Base-by-base conservation (phyloP, 1,284 basidiomycete genomes). In the Ceratobasidium sp. region DNA sequence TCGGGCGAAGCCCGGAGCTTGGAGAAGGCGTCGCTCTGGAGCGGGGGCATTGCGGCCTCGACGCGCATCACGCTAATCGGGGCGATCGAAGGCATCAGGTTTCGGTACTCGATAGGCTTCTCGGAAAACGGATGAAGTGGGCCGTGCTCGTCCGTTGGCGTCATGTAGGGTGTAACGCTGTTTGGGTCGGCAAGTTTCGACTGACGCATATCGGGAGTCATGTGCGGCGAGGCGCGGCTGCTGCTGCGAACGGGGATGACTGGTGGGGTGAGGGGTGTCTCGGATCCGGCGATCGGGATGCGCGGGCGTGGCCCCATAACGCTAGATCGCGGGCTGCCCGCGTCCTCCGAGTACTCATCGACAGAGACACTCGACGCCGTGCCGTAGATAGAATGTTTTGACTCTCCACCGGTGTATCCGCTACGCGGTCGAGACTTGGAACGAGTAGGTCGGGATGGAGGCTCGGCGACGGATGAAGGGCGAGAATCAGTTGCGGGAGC, bases 31-130 rank as follows among this genome's bases (percentile, higher is more conserved):
- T 24, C 34, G 34, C 46, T 29, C 39, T 54, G 39, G 58, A 54
- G 27, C 43, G 68, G 29, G 0, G 68, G 43, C n/a, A 43, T 59
- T 16, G 41, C 7, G 5, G 58, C 39, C 24, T 72, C 68, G 9
- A 72, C n/a, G 46, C 56, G 68, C 68, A 72, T 72, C 24, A 72
- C 68, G 58, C 58, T 72, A 14, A 72, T 72, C 31, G 68, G 68
- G 27, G 66, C 54, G 14, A 59, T 41, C 16, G 66, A 53, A 4
- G 65, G 65, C 29, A 68, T 53, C 31, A 69, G 22, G 41, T 29
- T 37, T 16, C 56, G 68, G 46, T 72, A 72, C 46, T 72, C 68
- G 68, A 72, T 56, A 13, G 68, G 68, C 29, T 72, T 72, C 0
- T 72, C 68, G 43, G 68, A 61, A n/a, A 72, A 72, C 9, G 68